These are phyloP conservation scores for Scheffersomyces coipomensis DNA, from an alignment of 805 yeast genomes.

Conservation along the genomic window DNA sequence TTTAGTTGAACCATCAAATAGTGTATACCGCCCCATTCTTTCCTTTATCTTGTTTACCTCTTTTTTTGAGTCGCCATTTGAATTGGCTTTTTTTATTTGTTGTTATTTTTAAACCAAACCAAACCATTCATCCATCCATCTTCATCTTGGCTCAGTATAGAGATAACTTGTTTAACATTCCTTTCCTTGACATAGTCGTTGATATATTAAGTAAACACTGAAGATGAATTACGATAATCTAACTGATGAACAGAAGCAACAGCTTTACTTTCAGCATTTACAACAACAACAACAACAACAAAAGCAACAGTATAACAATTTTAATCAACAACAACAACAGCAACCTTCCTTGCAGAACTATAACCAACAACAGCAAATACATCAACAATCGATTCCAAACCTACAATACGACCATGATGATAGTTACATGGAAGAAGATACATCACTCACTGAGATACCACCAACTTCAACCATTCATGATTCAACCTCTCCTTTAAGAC, in stretches of 20 bases:
- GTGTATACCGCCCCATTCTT: too few species aligned
- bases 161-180: too few species aligned
- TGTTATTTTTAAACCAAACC: too few species aligned
- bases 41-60: too few species aligned
- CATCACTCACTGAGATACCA: conserved; percentile 17
- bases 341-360: too few species aligned
- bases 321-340: conserved; percentile 15
- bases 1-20: too few species aligned
- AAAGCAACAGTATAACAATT: conserved; percentile 10
- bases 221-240: conserved; percentile 28
- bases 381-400: conserved; percentile 8
- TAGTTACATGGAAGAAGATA: conserved; percentile 43
- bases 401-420: conserved; percentile 19
- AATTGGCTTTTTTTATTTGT: too few species aligned
- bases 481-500: conserved; percentile 9
- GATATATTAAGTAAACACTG: too few species aligned
- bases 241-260: conserved; percentile 30
- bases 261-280: conserved; percentile 23
- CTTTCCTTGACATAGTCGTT: too few species aligned
- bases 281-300: conserved; percentile 18
- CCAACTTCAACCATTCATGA: conserved; percentile 5
- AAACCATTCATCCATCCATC: too few species aligned
- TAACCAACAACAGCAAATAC: conserved; percentile 7
- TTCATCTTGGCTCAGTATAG: too few species aligned
- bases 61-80: too few species aligned